Conservation (phyloP, 2,329 filamentous ascomycete genomes). For the Xylariaceae sp. region DNA sequence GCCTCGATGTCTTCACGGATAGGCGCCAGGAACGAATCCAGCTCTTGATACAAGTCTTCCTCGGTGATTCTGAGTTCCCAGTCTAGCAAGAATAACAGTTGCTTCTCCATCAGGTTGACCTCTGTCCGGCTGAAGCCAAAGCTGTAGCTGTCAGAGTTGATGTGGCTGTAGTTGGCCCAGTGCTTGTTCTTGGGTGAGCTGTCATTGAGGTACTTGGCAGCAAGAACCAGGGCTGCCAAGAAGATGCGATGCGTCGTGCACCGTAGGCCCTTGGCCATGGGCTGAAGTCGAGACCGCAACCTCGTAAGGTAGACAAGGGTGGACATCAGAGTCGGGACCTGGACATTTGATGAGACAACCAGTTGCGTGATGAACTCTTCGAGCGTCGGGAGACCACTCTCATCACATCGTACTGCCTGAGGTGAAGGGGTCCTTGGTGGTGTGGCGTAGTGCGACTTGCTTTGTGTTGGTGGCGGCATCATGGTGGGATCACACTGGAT, state of each 20-base stretch:
- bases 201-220: slow-evolving; percentile 98
- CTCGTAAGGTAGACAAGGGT: slow-evolving; percentile 89
- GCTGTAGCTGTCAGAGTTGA: slow-evolving; percentile 55
- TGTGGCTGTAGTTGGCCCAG: slow-evolving; percentile 90
- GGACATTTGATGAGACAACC: slow-evolving; percentile 89
- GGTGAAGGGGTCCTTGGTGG: slow-evolving; percentile 47
- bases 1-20: slow-evolving; percentile 61
- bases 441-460: slow-evolving; percentile 39
- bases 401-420: slow-evolving; percentile 40
- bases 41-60: slow-evolving; percentile 79
- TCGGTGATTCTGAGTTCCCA: slow-evolving; percentile 88
- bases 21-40: slow-evolving; percentile 84
- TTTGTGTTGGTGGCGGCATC: slow-evolving; percentile 41
- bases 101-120: slow-evolving; percentile 99
- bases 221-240: slow-evolving; percentile 76
- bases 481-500: slow-evolving; percentile 70
- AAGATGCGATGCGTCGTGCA: slow-evolving; percentile 99
- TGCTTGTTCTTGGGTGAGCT: slow-evolving; percentile 99
- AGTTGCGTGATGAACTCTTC: slow-evolving; percentile 90
- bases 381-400: slow-evolving; percentile 66
- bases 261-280: slow-evolving; percentile 91
- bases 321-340: slow-evolving; percentile 96
- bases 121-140: slow-evolving; percentile 94
- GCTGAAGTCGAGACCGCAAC: slow-evolving; percentile 78
- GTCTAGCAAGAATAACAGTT: slow-evolving; percentile 88